Conservation (phyloP, 2,329 filamentous ascomycete species). For the Fragosphaeria purpurea region DNA sequence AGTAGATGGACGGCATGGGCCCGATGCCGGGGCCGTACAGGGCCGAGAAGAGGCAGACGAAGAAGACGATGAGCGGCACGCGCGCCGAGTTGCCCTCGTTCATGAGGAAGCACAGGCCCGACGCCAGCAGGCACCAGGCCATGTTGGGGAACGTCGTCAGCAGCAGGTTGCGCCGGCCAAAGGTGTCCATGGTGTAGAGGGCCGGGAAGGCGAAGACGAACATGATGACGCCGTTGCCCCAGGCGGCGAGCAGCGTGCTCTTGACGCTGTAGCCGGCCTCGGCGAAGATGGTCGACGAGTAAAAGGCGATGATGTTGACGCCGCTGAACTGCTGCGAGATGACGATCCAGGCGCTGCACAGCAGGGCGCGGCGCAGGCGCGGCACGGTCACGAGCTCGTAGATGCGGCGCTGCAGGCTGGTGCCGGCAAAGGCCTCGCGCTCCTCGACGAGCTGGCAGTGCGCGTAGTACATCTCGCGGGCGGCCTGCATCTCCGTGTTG, state of each 20-base stretch:
- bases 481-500: conserved; percentile 49
- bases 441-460: conserved; percentile 40
- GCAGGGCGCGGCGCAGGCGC: conserved; percentile 49
- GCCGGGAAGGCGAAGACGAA: conserved; percentile 59
- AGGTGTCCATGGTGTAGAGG: conserved; percentile 56
- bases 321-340: conserved; percentile 54
- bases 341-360: conserved; percentile 60
- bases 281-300: conserved; percentile 36
- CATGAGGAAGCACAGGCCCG: conserved; percentile 45
- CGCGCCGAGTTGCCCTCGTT: conserved; percentile 13
- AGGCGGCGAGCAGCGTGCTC: conserved; percentile 30
- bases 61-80: conserved; percentile 40
- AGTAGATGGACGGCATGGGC: conserved; percentile 58
- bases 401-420: conserved; percentile 41
- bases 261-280: conserved; percentile 29
- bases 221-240: conserved; percentile 44
- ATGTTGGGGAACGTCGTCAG: conserved; percentile 59
- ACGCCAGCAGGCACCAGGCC: conserved; percentile 48
- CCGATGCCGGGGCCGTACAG: conserved; percentile 39
- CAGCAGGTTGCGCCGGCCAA: conserved; percentile 50
- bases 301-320: conserved; percentile 35
- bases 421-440: conserved; percentile 11
- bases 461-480: conserved; percentile 53
- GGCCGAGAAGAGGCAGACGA: conserved; percentile 19
- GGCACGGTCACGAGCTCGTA: conserved; percentile 48